Evolutionary conservation across 2,329 filamentous ascomycete genomes (phyloP).

Genomic region (Beauveria caledonica): DNA sequence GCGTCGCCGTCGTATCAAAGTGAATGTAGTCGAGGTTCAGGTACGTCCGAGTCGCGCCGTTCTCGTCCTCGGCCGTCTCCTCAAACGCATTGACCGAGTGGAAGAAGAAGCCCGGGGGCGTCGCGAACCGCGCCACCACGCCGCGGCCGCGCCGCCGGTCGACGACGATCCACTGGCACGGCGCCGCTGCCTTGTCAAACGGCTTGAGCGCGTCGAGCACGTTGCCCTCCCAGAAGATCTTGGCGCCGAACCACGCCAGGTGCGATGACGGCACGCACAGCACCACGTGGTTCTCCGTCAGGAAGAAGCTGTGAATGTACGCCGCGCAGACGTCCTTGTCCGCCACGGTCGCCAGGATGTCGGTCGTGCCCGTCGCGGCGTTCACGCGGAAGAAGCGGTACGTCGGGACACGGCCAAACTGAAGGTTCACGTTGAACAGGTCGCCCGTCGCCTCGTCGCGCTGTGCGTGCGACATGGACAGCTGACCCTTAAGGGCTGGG

Average conservation of each 20-base stretch:
- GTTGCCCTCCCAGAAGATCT: slow-evolving; percentile 52
- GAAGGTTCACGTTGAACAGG: slow-evolving; percentile 65
- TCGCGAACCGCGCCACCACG: slow-evolving; percentile 54
- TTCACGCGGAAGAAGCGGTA: slow-evolving; percentile 59
- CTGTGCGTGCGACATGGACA: slow-evolving; percentile 58
- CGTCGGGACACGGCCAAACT: slow-evolving; percentile 40
- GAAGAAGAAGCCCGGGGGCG: slow-evolving; percentile 60
- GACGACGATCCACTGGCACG: slow-evolving; percentile 59
- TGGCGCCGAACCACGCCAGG: slow-evolving; percentile 42
- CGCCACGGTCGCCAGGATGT: slow-evolving; percentile 56
- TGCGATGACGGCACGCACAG: slow-evolving; percentile 60
- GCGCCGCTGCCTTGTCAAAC: slow-evolving; percentile 43
- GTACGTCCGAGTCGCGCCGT: slow-evolving; percentile 52
- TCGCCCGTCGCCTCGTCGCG: slow-evolving; percentile 61
- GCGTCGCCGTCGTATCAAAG: slow-evolving; percentile 24
- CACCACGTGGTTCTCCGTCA: slow-evolving; percentile 57
- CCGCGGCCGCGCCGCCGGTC: slow-evolving; percentile 53
- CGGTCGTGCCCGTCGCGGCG: slow-evolving; percentile 51
- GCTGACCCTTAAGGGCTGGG: slow-evolving; percentile 53
- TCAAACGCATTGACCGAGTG: slow-evolving; percentile 67
- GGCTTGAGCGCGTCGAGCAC: slow-evolving; percentile 54
- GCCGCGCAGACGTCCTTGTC: slow-evolving; percentile 34
- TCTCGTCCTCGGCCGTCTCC: slow-evolving; percentile 40
- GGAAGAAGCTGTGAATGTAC: slow-evolving; percentile 66
- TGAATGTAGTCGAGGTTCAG: slow-evolving; percentile 39